Conservation (phyloP, 345 rosid genomes). For the Citrus sp. region DNA sequence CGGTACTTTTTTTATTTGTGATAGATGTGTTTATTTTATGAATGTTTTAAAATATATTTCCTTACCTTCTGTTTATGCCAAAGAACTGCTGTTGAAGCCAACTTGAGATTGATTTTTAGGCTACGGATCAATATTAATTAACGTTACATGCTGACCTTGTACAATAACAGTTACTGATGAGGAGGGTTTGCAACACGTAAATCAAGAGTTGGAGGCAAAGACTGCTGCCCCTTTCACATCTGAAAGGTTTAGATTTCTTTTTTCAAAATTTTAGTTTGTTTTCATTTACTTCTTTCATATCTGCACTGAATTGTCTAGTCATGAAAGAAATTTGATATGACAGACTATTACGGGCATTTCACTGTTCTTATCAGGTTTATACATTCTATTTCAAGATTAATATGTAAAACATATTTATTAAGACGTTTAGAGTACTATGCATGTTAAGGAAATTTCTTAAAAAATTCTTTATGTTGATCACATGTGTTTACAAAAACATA, state of each 20-base stretch:
- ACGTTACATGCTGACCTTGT: conserved; percentile 26
- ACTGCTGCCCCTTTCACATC: conserved; percentile 49
- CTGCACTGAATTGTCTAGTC: background rate
- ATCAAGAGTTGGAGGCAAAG: conserved; percentile 84
- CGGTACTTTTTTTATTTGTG: conserved; percentile 68
- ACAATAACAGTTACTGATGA: conserved; percentile 73
- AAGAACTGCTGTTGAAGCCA: conserved; percentile 17
- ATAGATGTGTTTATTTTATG: conserved; percentile 21
- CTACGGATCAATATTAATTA: background rate
- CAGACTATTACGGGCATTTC: background rate
- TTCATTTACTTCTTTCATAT: background rate
- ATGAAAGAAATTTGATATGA: background rate
- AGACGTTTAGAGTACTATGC: background rate
- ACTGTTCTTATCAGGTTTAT: background rate
- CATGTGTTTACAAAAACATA: background rate
- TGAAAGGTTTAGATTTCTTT: conserved; percentile 40
- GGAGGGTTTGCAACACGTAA: conserved; percentile 80
- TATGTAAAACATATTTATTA: background rate
- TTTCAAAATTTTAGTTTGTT: background rate
- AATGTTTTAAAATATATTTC: conserved; percentile 5
- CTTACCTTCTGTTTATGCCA: conserved; percentile 15
- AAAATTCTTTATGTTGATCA: background rate
- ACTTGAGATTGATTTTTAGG: conserved; percentile 10
- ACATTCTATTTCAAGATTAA: background rate
- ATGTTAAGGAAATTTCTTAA: background rate